Percentiles rank a stretch among this genome's conserved stretches.
These are phyloP conservation scores for Sisymbrium irio DNA, from an alignment of 345 rosid species.

Conservation along the genomic window DNA sequence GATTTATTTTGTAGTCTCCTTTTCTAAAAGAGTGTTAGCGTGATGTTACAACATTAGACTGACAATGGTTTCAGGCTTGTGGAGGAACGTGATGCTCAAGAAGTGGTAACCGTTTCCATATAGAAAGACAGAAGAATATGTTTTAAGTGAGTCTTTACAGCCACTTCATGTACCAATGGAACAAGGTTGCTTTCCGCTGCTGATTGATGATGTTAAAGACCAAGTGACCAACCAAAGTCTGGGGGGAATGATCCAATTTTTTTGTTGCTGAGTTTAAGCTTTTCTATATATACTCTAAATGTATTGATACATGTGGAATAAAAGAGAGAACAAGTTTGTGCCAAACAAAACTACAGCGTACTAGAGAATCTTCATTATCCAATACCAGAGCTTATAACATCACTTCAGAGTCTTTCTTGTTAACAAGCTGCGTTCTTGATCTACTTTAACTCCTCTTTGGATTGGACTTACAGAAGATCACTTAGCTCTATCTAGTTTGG, in stretches of 20 bases:
- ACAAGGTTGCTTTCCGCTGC: background rate
- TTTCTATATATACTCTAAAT: background rate
- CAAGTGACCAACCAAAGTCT: background rate
- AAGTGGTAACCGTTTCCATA: background rate
- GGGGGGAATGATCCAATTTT: background rate
- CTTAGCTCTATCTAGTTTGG: background rate
- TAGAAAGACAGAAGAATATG: background rate
- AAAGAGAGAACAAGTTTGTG: background rate
- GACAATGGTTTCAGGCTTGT: background rate
- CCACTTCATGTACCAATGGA: background rate
- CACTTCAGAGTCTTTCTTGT: background rate
- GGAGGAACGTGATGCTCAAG: background rate
- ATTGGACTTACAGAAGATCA: background rate
- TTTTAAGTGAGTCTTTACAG: background rate
- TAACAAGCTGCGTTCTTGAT: background rate
- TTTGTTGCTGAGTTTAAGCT: background rate
- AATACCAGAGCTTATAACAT: background rate
- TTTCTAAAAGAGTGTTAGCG: background rate
- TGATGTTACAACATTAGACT: background rate
- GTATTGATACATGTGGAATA: background rate
- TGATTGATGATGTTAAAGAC: background rate
- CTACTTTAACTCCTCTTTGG: background rate
- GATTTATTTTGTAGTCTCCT: slow-evolving; percentile 21
- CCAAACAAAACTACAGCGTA: background rate
- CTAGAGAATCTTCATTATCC: background rate